Base-by-base conservation (phyloP, 495 filamentous ascomycete species). In the Rusavskia elegans region DNA sequence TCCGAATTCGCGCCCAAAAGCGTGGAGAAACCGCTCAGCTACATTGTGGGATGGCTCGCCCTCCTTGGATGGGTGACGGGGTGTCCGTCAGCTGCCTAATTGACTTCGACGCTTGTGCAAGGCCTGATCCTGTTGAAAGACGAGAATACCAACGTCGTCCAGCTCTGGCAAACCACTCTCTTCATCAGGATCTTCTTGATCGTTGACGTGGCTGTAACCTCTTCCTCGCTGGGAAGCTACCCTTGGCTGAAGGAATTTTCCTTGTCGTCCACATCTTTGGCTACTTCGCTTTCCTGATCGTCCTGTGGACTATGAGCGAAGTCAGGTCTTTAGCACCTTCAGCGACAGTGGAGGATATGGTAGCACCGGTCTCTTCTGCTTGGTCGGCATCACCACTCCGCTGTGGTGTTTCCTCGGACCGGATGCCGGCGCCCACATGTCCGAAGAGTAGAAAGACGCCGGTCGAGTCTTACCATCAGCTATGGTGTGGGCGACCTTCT, bases 261-360 rank as follows among this genome's bases (percentile, higher is more conserved):
- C 59, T 83, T 27, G 68, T 81, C 19, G 64, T 82, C 16, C 80
- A 84, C 63, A 60, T 81, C 21, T 61, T 75, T 20, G 78, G 77
- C 1, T 75, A 83, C 54, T 77, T 84, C 51, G 76, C 67, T 14
- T 70, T 82, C 45, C 62, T 83, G 30, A 73, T 81, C 21, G 71
- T 76, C 0, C 60, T 84, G 17, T 74, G 72, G 64, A 70, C 73
- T 29, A 68, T 79, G 41, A 68, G 68, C 13, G 68, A 71, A 64
- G 67, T 14, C 69, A 66, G 17, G 72, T 82, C 20, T 80, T 80
- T 53, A 70, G 70, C 14, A 65, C 68, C 1, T 78, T 77, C 60
- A 58, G 67, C 19, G 73, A 79, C 55, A 65, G 66, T 3, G 76
- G 76, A 10, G 67, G 70, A 20, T 81, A 77, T 77, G 61, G 64